Conservation (phyloP, 2,329 filamentous ascomycete genomes). For the Oidium heveae region DNA sequence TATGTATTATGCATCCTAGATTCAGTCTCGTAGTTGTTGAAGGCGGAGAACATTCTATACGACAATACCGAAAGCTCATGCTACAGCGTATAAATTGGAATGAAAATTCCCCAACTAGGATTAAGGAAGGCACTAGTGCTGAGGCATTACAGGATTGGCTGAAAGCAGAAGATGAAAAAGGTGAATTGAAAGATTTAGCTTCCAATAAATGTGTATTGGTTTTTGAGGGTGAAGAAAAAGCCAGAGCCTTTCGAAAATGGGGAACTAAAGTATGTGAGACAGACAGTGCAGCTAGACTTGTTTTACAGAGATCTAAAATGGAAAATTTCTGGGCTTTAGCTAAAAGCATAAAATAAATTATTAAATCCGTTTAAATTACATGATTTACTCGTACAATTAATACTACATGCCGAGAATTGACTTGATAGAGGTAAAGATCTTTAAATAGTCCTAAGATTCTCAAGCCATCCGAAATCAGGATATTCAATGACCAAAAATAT, state of each 20-base stretch:
- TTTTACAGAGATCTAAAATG: conserved; percentile 58
- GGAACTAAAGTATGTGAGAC: conserved; percentile 77
- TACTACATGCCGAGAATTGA: too few relatives aligned
- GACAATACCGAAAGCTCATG: conserved; percentile 80
- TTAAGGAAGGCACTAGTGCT: conserved; percentile 34
- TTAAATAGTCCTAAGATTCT: too few relatives aligned
- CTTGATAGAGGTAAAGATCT: too few relatives aligned
- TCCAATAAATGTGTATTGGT: conserved; percentile 61
- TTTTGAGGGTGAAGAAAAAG: conserved; percentile 76
- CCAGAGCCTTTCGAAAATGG: conserved; percentile 66
- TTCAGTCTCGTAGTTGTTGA: conserved; percentile 82
- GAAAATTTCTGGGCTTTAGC: conserved; percentile 88
- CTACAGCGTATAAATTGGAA: conserved; percentile 85
- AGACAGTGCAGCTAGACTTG: conserved; percentile 66
- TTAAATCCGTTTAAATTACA: neutral
- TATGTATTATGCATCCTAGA: conserved; percentile 77
- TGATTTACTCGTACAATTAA: too few relatives aligned
- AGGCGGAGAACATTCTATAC: conserved; percentile 61
- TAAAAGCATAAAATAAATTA: conserved; percentile 25
- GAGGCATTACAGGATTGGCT: conserved; percentile 50
- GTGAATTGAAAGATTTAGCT: conserved; percentile 56
- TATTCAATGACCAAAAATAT: too few relatives aligned
- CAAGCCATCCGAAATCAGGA: too few relatives aligned
- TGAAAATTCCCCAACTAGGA: conserved; percentile 50
- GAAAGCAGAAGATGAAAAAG: conserved; percentile 50